Percentiles rank a stretch among this genome's conserved stretches.
These are phyloP conservation scores for Epichloe hybrida DNA, from an alignment of 2,329 filamentous ascomycete species.

Conservation along the genomic window DNA sequence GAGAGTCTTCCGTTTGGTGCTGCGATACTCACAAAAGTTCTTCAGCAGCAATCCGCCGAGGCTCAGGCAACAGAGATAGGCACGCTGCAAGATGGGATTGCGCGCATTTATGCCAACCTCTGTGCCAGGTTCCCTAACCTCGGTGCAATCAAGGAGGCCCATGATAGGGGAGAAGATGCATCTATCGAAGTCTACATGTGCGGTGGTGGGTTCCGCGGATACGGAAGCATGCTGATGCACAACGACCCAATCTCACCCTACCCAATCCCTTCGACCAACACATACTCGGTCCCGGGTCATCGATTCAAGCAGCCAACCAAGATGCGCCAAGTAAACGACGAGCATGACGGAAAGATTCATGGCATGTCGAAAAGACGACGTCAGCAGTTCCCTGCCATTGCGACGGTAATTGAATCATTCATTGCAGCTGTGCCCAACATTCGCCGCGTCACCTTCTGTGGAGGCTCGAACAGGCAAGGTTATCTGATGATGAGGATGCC, in stretches of 20 bases:
- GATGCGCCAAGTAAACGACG: constrained; percentile 38
- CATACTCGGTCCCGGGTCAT: constrained; percentile 51
- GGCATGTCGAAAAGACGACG: constrained; percentile 70
- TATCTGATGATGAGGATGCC: constrained; percentile 61
- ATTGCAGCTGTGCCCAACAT: constrained; percentile 56
- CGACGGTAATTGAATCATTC: constrained; percentile 65
- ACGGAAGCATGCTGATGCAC: constrained; percentile 81
- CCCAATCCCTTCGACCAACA: constrained; percentile 70
- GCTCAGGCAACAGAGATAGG: constrained; percentile 32
- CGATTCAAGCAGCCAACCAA: constrained; percentile 43
- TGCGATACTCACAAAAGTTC: constrained; percentile 38
- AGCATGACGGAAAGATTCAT: constrained; percentile 46
- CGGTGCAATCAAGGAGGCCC: constrained; percentile 20
- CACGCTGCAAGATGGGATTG: constrained; percentile 45
- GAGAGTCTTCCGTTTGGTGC: constrained; percentile 49
- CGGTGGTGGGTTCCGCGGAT: constrained; percentile 80
- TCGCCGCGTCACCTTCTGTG: constrained; percentile 66
- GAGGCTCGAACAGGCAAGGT: constrained; percentile 78
- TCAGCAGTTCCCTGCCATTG: constrained; percentile 71
- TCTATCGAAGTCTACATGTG: constrained; percentile 69
- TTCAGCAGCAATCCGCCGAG: constrained; percentile 26
- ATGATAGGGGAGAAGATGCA: constrained; percentile 15
- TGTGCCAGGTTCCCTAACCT: constrained; percentile 38
- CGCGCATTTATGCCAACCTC: constrained; percentile 43
- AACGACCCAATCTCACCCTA: constrained; percentile 61